Percentiles rank a stretch among this genome's conserved stretches.
Evolutionary conservation across 2,329 filamentous ascomycete genomes (phyloP).

Genomic region (Claviceps monticola): DNA sequence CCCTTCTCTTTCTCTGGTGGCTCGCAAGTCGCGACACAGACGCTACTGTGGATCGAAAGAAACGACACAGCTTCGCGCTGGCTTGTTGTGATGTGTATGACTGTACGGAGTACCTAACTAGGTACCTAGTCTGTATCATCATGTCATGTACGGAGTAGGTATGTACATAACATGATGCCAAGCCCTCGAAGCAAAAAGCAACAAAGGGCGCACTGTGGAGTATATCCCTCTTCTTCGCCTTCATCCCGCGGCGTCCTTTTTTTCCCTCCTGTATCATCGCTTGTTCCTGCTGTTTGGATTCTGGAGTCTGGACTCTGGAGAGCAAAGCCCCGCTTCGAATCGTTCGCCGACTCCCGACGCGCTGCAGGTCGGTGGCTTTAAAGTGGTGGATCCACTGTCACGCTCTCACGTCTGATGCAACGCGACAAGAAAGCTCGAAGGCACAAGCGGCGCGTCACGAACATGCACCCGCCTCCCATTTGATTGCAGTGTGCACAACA

Average conservation of each 20-base stretch:
- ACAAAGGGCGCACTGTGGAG: too few relatives aligned
- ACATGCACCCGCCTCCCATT: constrained; percentile 24
- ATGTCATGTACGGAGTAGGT: too few relatives aligned
- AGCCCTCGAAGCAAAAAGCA: too few relatives aligned
- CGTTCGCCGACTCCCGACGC: background rate
- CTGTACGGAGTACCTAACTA: too few relatives aligned
- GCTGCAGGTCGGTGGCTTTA: background rate
- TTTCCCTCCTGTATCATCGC: background rate
- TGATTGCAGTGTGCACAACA: constrained; percentile 11
- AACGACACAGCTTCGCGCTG: background rate
- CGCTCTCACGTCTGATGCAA: constrained; percentile 1
- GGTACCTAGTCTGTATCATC: too few relatives aligned
- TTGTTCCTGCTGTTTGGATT: background rate
- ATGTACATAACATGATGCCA: too few relatives aligned
- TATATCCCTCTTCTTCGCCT: background rate
- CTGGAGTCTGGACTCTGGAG: too few relatives aligned
- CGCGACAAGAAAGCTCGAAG: constrained; percentile 3
- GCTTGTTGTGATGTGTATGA: too few relatives aligned
- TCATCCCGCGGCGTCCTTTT: background rate
- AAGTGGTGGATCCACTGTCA: constrained; percentile 6
- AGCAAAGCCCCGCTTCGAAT: background rate
- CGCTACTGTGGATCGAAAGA: background rate
- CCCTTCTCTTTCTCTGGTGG: background rate
- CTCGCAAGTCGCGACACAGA: background rate
- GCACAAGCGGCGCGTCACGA: constrained; percentile 18